Percentiles rank a stretch among this genome's conserved stretches.
These are phyloP conservation scores for Botryotinia convoluta DNA, from an alignment of 2,329 filamentous ascomycete species.

Conservation along the genomic window DNA sequence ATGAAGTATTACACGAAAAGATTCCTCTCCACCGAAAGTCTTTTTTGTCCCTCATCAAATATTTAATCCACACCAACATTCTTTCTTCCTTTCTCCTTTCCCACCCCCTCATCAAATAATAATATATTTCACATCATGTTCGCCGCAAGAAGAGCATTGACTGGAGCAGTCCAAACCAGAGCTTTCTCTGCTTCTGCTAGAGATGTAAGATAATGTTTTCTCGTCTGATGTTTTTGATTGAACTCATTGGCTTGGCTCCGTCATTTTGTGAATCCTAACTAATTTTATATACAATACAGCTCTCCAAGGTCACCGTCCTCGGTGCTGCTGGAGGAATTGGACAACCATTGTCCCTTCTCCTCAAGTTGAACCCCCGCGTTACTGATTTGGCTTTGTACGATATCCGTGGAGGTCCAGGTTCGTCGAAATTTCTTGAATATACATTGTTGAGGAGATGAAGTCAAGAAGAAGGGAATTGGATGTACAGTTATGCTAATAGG, in stretches of 20 bases:
- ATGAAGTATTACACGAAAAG: constrained; percentile 1
- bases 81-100: constrained; percentile 15
- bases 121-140: constrained; percentile 57
- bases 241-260: constrained; percentile 20
- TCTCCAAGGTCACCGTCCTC: constrained; percentile 96
- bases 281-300: constrained; percentile 50
- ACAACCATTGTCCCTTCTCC: constrained; percentile 90
- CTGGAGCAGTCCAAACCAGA: constrained; percentile 64
- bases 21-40: constrained; percentile 16
- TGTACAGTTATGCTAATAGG: background rate
- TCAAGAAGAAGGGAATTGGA: background rate
- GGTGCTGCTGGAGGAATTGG: constrained; percentile 97
- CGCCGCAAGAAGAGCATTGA: constrained; percentile 58
- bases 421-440: background rate
- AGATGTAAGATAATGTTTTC: constrained; percentile 56
- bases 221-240: constrained; percentile 16
- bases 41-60: constrained; percentile 16
- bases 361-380: constrained; percentile 85
- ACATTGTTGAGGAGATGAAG: background rate
- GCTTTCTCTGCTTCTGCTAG: constrained; percentile 78
- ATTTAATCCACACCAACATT: constrained; percentile 22
- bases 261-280: constrained; percentile 22
- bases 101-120: constrained; percentile 16
- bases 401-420: constrained; percentile 51
- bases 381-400: constrained; percentile 96